Percentiles rank a stretch among this genome's conserved stretches.
phyloP scores from a whole-genome alignment of 2,329 filamentous ascomycete genomes.

The Trichophaea hybrida region DNA sequence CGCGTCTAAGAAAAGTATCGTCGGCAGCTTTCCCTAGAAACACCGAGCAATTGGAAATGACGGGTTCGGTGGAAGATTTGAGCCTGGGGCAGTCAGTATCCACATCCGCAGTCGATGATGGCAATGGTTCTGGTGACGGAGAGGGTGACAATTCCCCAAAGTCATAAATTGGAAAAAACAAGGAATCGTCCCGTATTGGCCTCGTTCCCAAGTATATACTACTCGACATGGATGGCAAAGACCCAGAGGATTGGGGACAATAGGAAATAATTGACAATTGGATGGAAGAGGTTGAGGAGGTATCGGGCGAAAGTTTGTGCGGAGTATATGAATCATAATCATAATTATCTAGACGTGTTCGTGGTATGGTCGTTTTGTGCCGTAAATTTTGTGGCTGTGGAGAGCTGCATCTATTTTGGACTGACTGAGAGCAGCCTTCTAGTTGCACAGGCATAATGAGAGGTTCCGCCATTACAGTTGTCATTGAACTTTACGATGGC shows the following conservation, averaged over 20 bases:
- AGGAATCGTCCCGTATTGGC: conserved; percentile 15
- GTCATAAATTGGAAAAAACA: conserved; percentile 21
- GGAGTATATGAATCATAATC: conserved; percentile 4
- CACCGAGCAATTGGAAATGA: too few species aligned
- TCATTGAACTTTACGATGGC: background rate
- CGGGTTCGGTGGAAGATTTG: background rate
- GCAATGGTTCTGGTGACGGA: background rate
- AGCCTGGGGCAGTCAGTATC: background rate
- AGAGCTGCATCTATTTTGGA: conserved; percentile 18
- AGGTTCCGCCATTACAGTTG: conserved; percentile 17
- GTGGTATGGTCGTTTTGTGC: conserved; percentile 10
- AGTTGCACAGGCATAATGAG: conserved; percentile 17
- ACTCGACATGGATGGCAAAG: conserved; percentile 19
- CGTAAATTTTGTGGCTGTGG: conserved; percentile 13
- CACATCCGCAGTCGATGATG: background rate
- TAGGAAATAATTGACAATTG: conserved; percentile 18
- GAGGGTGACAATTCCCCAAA: background rate
- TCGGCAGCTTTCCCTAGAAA: conserved; percentile 18
- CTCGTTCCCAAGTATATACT: conserved; percentile 16
- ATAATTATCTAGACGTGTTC: conserved; percentile 9
- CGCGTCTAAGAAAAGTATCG: conserved; percentile 24
- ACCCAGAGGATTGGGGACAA: conserved; percentile 15
- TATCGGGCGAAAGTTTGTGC: conserved; percentile 13
- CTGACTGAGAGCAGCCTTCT: conserved; percentile 16
- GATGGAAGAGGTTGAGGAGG: conserved; percentile 17